Evolutionary conservation across 2,329 filamentous ascomycete genomes (phyloP).

Genomic region (Hypoxylon sp.): DNA sequence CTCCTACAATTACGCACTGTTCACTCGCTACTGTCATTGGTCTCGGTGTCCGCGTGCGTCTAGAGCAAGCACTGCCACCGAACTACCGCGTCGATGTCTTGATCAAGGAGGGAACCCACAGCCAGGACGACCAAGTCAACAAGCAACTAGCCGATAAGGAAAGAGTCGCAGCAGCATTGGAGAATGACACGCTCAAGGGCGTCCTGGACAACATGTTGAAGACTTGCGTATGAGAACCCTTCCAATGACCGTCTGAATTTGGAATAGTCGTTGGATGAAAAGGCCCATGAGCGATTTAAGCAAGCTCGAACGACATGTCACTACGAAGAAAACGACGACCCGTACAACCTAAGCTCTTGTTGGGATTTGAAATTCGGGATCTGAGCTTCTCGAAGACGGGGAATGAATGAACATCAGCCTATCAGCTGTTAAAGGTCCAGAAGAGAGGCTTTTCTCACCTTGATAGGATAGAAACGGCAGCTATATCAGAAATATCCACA

Average conservation of each 20-base stretch:
- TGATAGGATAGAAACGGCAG: constrained; percentile 25
- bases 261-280: constrained; percentile 16
- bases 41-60: constrained; percentile 88
- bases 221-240: constrained; percentile 74
- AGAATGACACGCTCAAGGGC: constrained; percentile 90
- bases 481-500: constrained; percentile 26
- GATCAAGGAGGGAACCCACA: constrained; percentile 97
- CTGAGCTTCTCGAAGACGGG: constrained; percentile 31
- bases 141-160: constrained; percentile 98
- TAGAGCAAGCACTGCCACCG: constrained; percentile 91
- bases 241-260: constrained; percentile 8
- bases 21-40: constrained; percentile 97
- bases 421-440: constrained; percentile 16
- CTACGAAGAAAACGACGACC: constrained; percentile 6
- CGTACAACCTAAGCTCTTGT: constrained; percentile 5
- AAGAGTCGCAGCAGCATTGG: constrained; percentile 91
- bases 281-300: constrained; percentile 5
- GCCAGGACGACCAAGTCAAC: constrained; percentile 94
- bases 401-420: constrained; percentile 28
- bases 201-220: constrained; percentile 95
- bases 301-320: neutral
- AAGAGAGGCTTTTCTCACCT: constrained; percentile 4
- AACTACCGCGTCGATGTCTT: constrained; percentile 93
- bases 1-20: constrained; percentile 97
- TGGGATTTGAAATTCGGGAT: constrained; percentile 24